Evolutionary conservation across 805 yeast species (phyloP), one percentile per base, ranked within the genome.

Genomic region (Yamadazyma insecticola): DNA sequence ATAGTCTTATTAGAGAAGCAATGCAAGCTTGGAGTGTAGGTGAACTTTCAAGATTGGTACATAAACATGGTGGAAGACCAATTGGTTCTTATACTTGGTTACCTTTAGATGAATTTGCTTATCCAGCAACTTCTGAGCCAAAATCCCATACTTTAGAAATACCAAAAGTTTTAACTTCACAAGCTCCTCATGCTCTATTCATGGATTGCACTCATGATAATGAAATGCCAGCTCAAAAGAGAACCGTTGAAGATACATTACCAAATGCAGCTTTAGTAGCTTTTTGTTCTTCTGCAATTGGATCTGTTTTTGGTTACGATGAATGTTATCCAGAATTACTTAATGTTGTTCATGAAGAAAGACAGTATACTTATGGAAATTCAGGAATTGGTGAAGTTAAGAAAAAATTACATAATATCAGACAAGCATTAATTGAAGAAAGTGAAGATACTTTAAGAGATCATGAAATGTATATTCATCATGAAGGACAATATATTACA

Each of bases 131-230:
- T 21, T 44, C 64, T 15, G 67, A 64, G 19, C 67, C 72, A 0
- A 29, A 35, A 4, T 28, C 44, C 4, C 35, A 45, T 32, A 51
- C 48, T 35, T 60, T 82, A 39, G 77, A 76, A 37, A 70, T 84
- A 29, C 90, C 94, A 2, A 70, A 70, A 42, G 65, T 75, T 7
- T 66, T 90, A 28, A 67, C 78, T 2, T 68, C 81, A 4, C 74
- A 79, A 26, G 76, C 80, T n/a, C 94, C 95, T 4, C 97, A 88
- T 59, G 96, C 97, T 0, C 65, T 92, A 45, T 82, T 90, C 46
- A 90, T 92, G 97, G 97, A 92, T 51, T 90, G 97, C 50, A 89
- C 97, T 2, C 98, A 90, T 55, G 98, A 90, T 55, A 90, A 90
- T 51, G 92, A 88, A 58, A 81, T 78, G 13, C 95, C 97, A 2